Percentiles rank a stretch among this genome's conserved stretches.
Conservation (phyloP, 2,329 filamentous ascomycete genomes). For the Akanthomyces muscarius region DNA sequence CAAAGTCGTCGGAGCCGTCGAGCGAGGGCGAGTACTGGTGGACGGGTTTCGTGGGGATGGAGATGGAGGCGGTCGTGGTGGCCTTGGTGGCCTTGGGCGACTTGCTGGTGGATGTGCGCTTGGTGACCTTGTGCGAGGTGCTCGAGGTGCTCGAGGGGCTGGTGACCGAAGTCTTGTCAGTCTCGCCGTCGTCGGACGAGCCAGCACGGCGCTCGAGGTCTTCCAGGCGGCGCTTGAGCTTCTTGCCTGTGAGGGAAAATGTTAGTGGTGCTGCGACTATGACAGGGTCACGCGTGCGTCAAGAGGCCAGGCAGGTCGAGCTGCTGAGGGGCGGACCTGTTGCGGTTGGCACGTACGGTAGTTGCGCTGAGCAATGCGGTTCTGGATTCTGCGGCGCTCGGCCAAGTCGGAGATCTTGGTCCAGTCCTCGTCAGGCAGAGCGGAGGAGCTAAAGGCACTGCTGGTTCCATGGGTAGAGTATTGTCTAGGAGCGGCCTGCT, state of each 20-base stretch:
- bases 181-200: constrained; percentile 43
- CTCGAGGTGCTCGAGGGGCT: constrained; percentile 25
- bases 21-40: constrained; percentile 61
- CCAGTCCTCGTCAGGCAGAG: constrained; percentile 97
- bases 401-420: constrained; percentile 98
- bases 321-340: no score
- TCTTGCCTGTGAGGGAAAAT: constrained; percentile 61
- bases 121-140: constrained; percentile 29
- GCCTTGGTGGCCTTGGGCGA: constrained; percentile 21
- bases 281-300: no score
- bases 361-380: constrained; percentile 95
- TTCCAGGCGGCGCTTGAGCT: constrained; percentile 85
- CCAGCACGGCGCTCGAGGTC: constrained; percentile 77
- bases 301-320: no score
- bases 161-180: constrained; percentile 34
- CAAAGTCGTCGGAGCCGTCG: constrained; percentile 58
- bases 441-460: constrained; percentile 90
- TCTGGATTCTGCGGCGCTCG: constrained; percentile 90
- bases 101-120: constrained; percentile 29
- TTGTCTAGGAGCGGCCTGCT: constrained; percentile 54
- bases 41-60: constrained; percentile 35
- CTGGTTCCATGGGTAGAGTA: constrained; percentile 74
- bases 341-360: constrained; percentile 64
- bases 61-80: constrained; percentile 15
- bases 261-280: constrained; percentile 8